Base-by-base conservation (phyloP, 1,139 yeast species). In the Lodderomyces theae region DNA sequence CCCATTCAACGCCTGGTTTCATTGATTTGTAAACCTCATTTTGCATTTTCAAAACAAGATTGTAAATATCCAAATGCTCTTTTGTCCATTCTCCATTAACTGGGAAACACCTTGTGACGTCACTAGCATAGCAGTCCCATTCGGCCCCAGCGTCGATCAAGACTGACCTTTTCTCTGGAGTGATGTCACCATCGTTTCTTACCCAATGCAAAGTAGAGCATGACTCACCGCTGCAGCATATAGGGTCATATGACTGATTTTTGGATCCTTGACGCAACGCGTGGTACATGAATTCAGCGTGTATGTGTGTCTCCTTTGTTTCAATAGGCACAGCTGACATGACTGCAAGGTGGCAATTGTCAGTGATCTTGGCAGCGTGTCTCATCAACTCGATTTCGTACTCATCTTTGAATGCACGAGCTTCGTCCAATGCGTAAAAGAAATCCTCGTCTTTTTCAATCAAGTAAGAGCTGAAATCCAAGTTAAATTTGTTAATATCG, bases 131-230 rank as follows among this genome's bases (percentile, higher is more conserved):
- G 57, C 88, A 80, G 48, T 79, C 78, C 96, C 97, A 90, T 66
- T 90, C 97, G 6, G 96, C 96, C 39, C 98, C 98, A 5, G 97
- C 97, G 64, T 92, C 98, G 45, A 92, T 82, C 46, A 92, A 74
- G 10, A 92, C 76, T 4, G 92, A 75, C 39, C 60, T 58, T 45
- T 78, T 81, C 4, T 75, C 76, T 19, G 63, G 72, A 28, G 70
- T 64, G 41, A 81, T 60, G 2, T 72, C 73, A 44, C 83, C 89
- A 54, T 89, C 95, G 56, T 92, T 92, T 56, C 82, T 83, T 13
- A 86, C 82, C 59, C 90, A 92, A 61, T 92, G 98, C 49, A 92
- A 74, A 2, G 96, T 88, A 18, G 96, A 88, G 58, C 96, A 87
- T 47, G 83, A 82, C 30, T 95, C 82, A 0, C 98, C 98, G 9